Evolutionary conservation across 2,329 filamentous ascomycete genomes (phyloP).

Genomic region (Pyrenophora teres): DNA sequence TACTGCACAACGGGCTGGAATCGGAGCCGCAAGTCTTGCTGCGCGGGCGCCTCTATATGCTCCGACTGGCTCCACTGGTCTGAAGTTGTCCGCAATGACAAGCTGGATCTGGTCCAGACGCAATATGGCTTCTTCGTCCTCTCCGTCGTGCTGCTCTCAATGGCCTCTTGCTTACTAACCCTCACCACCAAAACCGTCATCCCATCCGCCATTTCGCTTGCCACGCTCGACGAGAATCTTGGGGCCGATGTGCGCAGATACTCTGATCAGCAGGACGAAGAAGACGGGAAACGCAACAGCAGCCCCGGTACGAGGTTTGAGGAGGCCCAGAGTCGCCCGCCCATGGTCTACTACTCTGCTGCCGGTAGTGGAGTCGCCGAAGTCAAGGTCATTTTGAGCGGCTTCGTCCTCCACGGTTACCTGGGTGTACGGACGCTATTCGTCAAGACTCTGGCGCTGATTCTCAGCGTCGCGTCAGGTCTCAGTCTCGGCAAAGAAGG

Average conservation of each 20-base stretch:
- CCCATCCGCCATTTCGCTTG: conserved; percentile 82
- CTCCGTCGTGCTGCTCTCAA: conserved; percentile 71
- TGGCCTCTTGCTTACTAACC: conserved; percentile 77
- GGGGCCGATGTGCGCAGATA: conserved; percentile 60
- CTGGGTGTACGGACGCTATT: conserved; percentile 84
- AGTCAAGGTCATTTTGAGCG: conserved; percentile 96
- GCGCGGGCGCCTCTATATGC: conserved; percentile 60
- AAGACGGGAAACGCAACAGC: conserved; percentile 47
- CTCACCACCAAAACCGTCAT: conserved; percentile 92
- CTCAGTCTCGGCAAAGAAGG: conserved; percentile 94
- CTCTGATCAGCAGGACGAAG: conserved; percentile 51
- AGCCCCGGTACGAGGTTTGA: conserved; percentile 50
- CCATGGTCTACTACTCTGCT: conserved; percentile 94
- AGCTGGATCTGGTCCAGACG: conserved; percentile 61
- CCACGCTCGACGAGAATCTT: conserved; percentile 91
- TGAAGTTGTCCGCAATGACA: conserved; percentile 59
- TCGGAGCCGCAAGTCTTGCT: conserved; percentile 71
- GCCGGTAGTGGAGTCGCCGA: conserved; percentile 96
- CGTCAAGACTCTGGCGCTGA: conserved; percentile 80
- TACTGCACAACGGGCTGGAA: conserved; percentile 77
- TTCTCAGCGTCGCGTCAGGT: conserved; percentile 89
- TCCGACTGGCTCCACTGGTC: conserved; percentile 68
- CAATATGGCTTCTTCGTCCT: conserved; percentile 78
- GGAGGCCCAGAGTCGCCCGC: conserved; percentile 55
- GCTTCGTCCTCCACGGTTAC: conserved; percentile 95